Percentiles rank a stretch among this genome's conserved stretches.
These are phyloP conservation scores for Comarum palustre DNA, from an alignment of 306 rosid genomes.

Conservation along the genomic window DNA sequence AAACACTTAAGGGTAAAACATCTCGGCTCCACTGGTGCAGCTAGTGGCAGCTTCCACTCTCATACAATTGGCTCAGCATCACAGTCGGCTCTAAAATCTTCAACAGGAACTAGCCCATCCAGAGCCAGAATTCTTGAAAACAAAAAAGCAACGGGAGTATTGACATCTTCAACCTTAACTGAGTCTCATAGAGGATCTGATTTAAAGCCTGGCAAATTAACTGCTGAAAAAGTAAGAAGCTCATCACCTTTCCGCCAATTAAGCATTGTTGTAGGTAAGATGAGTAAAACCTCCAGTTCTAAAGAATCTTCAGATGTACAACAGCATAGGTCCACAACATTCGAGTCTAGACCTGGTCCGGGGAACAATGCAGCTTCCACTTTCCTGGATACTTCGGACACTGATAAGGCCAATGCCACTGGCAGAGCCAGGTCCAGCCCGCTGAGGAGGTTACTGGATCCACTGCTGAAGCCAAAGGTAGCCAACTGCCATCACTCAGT, in stretches of 20 bases:
- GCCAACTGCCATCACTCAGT: constrained; percentile 38
- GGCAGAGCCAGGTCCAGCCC: constrained; percentile 76
- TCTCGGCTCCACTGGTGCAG: constrained; percentile 29
- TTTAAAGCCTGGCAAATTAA: constrained; percentile 34
- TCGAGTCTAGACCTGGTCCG: constrained; percentile 38
- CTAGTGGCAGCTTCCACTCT: constrained; percentile 28
- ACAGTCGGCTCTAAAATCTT: constrained; percentile 7
- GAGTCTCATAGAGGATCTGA: constrained; percentile 38
- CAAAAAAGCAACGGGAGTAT: constrained; percentile 27
- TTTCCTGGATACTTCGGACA: constrained; percentile 42
- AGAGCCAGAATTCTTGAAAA: constrained; percentile 45
- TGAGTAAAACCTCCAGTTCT: constrained; percentile 51
- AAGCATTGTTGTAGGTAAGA: constrained; percentile 50
- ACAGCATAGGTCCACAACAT: constrained; percentile 35
- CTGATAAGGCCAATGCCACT: constrained; percentile 45
- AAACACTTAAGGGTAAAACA: constrained; percentile 36
- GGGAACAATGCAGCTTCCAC: constrained; percentile 38
- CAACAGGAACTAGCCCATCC: constrained; percentile 48
- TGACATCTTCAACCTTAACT: constrained; percentile 35
- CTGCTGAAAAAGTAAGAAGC: constrained; percentile 61
- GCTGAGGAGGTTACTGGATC: constrained; percentile 81
- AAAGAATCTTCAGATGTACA: constrained; percentile 49
- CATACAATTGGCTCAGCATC: constrained; percentile 36
- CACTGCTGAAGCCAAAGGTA: constrained; percentile 69
- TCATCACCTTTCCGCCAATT: constrained; percentile 77